Evolutionary conservation across 1,284 basidiomycete genomes (phyloP).

Genomic region (Heterobasidion occidentale): DNA sequence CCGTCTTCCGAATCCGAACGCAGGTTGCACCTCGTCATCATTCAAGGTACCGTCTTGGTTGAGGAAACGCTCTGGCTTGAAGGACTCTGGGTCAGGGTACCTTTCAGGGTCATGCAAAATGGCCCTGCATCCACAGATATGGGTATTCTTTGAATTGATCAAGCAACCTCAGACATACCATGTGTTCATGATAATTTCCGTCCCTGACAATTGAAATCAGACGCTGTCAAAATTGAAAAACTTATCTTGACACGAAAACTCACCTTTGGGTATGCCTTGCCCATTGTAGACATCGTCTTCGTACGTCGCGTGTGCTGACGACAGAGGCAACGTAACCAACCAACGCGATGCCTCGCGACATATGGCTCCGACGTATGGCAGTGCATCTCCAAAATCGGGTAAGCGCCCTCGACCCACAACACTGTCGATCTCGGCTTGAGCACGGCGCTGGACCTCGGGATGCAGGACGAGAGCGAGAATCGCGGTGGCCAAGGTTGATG

Average conservation of each 20-base stretch:
- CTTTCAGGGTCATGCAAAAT: constrained; percentile 18
- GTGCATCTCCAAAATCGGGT: constrained; percentile 13
- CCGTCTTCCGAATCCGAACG: constrained; percentile 10
- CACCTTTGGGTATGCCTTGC: constrained; percentile 13
- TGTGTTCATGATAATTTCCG: constrained; percentile 13
- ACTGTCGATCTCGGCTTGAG: constrained; percentile 18
- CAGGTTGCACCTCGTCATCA: constrained; percentile 6
- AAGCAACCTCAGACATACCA: not conserved
- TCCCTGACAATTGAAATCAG: not conserved
- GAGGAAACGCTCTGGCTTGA: constrained; percentile 20
- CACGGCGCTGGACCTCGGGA: constrained; percentile 17
- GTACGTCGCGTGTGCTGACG: constrained; percentile 5
- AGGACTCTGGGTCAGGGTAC: constrained; percentile 19
- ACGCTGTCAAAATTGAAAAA: not conserved
- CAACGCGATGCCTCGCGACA: constrained; percentile 19
- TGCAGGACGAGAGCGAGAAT: constrained; percentile 14
- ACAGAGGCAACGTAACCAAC: constrained; percentile 1
- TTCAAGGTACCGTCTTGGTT: constrained; percentile 8
- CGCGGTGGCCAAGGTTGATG: not conserved
- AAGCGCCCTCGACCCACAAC: constrained; percentile 15
- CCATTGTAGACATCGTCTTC: constrained; percentile 16
- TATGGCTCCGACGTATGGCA: constrained; percentile 10
- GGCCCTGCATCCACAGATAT: constrained; percentile 11
- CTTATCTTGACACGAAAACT: not conserved
- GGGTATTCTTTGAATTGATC: not conserved